Percentiles rank a stretch among this genome's conserved stretches.
These are phyloP conservation scores for Penicillium sp. DNA, from an alignment of 2,329 filamentous ascomycete species.

Conservation along the genomic window DNA sequence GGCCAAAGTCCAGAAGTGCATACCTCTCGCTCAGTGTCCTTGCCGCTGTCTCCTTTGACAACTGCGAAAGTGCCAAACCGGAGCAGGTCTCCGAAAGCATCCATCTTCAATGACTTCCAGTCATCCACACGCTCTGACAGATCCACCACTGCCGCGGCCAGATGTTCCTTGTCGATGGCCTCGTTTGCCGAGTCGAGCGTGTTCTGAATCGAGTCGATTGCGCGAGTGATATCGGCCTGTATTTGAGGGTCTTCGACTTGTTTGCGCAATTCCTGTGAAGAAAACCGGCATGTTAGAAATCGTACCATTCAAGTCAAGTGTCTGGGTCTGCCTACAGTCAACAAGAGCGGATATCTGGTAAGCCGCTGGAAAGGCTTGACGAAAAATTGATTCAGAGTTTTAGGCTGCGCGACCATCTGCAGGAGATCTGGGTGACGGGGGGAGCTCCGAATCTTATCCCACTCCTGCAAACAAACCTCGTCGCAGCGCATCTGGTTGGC, in stretches of 20 bases:
- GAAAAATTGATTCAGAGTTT: conserved; percentile 86
- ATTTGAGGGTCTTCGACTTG: conserved; percentile 73
- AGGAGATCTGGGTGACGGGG: conserved; percentile 64
- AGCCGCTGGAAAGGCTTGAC: conserved; percentile 96
- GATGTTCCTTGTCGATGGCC: conserved; percentile 83
- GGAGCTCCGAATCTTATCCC: conserved; percentile 79
- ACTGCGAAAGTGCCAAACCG: conserved; percentile 90
- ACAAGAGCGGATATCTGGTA: conserved; percentile 88
- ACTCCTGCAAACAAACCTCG: conserved; percentile 77
- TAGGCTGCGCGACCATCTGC: conserved; percentile 81
- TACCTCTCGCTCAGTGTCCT: conserved; percentile 89
- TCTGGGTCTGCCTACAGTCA: conserved; percentile 62
- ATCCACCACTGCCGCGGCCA: conserved; percentile 81
- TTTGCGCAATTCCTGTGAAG: conserved; percentile 73
- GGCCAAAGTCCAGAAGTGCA: conserved; percentile 34
- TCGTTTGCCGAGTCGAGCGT: conserved; percentile 85
- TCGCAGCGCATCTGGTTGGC: conserved; percentile 94
- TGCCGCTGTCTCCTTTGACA: conserved; percentile 72
- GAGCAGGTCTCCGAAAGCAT: conserved; percentile 86
- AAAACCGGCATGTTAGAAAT: neutral
- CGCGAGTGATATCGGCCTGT: conserved; percentile 70
- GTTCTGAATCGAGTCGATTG: conserved; percentile 78
- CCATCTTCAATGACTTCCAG: conserved; percentile 91
- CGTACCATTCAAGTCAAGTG: neutral
- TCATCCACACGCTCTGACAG: conserved; percentile 84